These are phyloP conservation scores for Hordeum vulgare DNA, from an alignment of 176 grass and related monocot species.

Conservation along the genomic window MorexV3_pseudomolecules_assembly NC_058520.1:173008270-173008769, in stretches of 20 bases:
- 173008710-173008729: background rate
- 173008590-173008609: background rate
- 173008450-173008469: background rate
- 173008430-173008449: background rate
- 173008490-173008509: background rate
- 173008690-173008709: background rate
- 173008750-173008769: background rate
- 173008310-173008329: background rate
- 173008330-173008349: background rate
- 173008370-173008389: background rate
- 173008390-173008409: background rate
- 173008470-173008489: background rate
- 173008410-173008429: background rate
- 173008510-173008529: background rate
- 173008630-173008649: background rate
- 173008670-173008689: background rate
- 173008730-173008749: background rate
- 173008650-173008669: background rate
- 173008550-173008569: slow-evolving; percentile 1
- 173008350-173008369: background rate
- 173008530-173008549: background rate
- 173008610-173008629: background rate
- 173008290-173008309: slow-evolving; percentile 1
- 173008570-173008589: background rate
- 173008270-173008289: background rate